Evolutionary conservation across 495 filamentous ascomycete genomes (phyloP).

Genomic region (Talaromyces liani): DNA sequence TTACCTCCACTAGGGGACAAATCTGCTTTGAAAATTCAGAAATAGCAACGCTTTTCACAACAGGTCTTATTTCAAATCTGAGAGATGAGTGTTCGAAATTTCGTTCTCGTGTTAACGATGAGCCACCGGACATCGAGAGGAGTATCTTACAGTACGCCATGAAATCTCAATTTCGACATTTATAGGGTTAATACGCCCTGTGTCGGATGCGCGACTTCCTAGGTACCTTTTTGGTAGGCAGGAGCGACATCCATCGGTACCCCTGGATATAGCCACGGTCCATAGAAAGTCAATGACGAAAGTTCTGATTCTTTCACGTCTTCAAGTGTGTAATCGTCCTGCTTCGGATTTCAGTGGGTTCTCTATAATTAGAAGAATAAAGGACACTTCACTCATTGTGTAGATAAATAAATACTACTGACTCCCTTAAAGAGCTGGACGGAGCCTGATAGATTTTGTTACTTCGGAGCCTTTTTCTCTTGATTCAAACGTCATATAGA

Average conservation of each 20-base stretch:
- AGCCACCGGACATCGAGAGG: not conserved
- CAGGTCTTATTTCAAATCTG: not conserved
- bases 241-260: not conserved
- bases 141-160: no score
- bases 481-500: not conserved
- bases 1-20: not conserved
- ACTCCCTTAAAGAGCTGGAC: no score
- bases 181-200: not conserved
- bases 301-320: not conserved
- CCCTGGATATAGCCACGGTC: not conserved
- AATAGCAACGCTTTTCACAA: not conserved
- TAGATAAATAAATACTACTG: not conserved
- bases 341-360: not conserved
- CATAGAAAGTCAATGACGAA: not conserved
- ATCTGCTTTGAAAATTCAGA: not conserved
- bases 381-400: not conserved
- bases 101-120: not conserved
- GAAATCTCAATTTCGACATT: no score
- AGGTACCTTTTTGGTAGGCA: not conserved
- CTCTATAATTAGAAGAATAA: not conserved
- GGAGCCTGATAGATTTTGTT: no score
- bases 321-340: not conserved
- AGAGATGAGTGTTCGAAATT: not conserved
- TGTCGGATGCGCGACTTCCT: not conserved
- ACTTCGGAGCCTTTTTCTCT: no score